Evolutionary conservation across 495 filamentous ascomycete species (phyloP).

Genomic region (Neurospora terricola): DNA sequence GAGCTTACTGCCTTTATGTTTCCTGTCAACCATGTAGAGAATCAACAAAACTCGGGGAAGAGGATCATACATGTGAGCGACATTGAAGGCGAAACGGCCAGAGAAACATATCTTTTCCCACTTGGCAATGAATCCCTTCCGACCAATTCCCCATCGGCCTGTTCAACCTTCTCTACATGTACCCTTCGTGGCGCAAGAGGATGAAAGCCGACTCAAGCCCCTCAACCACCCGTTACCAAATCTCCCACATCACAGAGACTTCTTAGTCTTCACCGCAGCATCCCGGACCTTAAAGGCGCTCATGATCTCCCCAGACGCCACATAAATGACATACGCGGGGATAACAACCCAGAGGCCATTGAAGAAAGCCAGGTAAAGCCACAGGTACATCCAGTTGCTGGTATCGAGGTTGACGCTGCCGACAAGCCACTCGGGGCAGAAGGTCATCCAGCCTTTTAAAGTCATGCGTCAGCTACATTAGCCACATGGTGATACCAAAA

Average conservation of each 20-base stretch:
- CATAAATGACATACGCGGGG: constrained; percentile 66
- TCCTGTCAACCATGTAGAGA: neutral
- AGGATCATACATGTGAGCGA: neutral
- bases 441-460: constrained; percentile 75
- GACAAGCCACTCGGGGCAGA: constrained; percentile 86
- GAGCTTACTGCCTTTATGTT: neutral
- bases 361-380: constrained; percentile 87
- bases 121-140: neutral
- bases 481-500: neutral
- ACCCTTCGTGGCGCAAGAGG: neutral
- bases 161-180: neutral
- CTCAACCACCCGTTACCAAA: neutral
- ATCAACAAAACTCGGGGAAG: neutral
- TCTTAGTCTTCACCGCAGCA: constrained; percentile 17
- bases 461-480: neutral
- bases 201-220: neutral
- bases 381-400: constrained; percentile 74
- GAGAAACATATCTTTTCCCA: neutral
- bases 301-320: constrained; percentile 50
- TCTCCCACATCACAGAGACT: neutral
- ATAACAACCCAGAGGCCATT: constrained; percentile 83
- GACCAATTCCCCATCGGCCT: neutral
- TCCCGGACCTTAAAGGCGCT: constrained; percentile 40
- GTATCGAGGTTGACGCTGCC: constrained; percentile 67
- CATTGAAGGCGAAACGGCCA: neutral